Percentiles rank a stretch among this genome's conserved stretches.
Conservation (phyloP, 2,329 filamentous ascomycete species). For the Penicillium sp. region DNA sequence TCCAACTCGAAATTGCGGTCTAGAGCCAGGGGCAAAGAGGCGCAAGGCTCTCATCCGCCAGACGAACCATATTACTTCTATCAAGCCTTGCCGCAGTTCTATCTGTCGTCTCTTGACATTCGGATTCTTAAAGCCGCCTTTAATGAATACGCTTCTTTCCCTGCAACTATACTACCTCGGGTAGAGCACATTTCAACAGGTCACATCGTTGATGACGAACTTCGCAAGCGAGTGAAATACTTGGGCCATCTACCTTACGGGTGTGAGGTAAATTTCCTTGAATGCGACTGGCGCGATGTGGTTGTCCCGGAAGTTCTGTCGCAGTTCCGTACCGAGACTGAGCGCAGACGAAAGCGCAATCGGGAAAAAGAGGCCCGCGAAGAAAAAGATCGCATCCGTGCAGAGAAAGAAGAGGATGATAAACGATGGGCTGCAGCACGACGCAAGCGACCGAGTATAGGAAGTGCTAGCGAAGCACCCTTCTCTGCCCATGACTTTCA, state of each 20-base stretch:
- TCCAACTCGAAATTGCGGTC: slow-evolving; percentile 25
- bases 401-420: slow-evolving; percentile 76
- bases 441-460: slow-evolving; percentile 58
- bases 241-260: slow-evolving; percentile 82
- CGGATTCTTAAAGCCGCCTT: slow-evolving; percentile 89
- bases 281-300: slow-evolving; percentile 94
- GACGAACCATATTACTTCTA: slow-evolving; percentile 78
- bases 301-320: slow-evolving; percentile 74
- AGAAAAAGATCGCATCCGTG: slow-evolving; percentile 79
- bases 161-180: slow-evolving; percentile 79
- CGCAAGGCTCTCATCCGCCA: slow-evolving; percentile 46
- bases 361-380: slow-evolving; percentile 81
- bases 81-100: slow-evolving; percentile 81
- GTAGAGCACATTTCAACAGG: slow-evolving; percentile 89
- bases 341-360: slow-evolving; percentile 72
- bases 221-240: slow-evolving; percentile 84
- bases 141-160: slow-evolving; percentile 77
- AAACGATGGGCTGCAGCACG: slow-evolving; percentile 68
- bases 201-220: slow-evolving; percentile 80
- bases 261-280: slow-evolving; percentile 87
- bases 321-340: slow-evolving; percentile 74
- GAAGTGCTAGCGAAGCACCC: slow-evolving; percentile 42
- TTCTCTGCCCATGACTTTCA: slow-evolving; percentile 66
- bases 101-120: slow-evolving; percentile 87
- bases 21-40: slow-evolving; percentile 26